These are phyloP conservation scores for Ascobolus immersus DNA, from an alignment of 495 filamentous ascomycete genomes.

Conservation along the genomic window DNA sequence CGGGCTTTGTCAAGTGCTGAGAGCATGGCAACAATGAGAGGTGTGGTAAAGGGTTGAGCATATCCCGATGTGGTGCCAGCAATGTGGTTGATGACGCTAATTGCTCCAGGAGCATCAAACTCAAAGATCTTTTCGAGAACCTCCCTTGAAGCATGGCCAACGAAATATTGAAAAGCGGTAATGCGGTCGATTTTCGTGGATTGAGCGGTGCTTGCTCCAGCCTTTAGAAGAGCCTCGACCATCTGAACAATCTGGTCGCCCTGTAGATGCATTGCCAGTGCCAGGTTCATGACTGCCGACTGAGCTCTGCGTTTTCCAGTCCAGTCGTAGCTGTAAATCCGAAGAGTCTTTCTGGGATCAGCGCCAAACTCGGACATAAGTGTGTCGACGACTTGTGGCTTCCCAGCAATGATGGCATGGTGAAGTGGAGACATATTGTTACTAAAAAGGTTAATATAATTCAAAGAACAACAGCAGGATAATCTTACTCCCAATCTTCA, in stretches of 20 bases:
- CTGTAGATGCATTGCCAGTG: slow-evolving; percentile 29
- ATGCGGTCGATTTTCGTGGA: slow-evolving; percentile 34
- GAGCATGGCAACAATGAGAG: slow-evolving; percentile 27
- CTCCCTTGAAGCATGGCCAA: slow-evolving; percentile 20
- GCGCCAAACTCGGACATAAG: slow-evolving; percentile 50
- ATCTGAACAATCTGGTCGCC: slow-evolving; percentile 34
- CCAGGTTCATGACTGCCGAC: slow-evolving; percentile 36
- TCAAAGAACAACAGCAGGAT: slow-evolving; percentile 4
- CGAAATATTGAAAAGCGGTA: slow-evolving; percentile 30
- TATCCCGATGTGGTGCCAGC: slow-evolving; percentile 11
- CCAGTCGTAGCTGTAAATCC: slow-evolving; percentile 18
- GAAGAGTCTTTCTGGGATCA: slow-evolving; percentile 45
- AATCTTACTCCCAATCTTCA: slow-evolving; percentile 45
- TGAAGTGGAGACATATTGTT: slow-evolving; percentile 33
- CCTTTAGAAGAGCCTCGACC: slow-evolving; percentile 32
- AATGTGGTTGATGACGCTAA: slow-evolving; percentile 38
- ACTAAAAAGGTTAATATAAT: background rate
- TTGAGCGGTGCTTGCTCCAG: slow-evolving; percentile 49
- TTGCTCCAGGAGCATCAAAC: slow-evolving; percentile 32
- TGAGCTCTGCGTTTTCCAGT: slow-evolving; percentile 22
- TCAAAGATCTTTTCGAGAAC: slow-evolving; percentile 33
- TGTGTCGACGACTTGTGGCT: slow-evolving; percentile 36
- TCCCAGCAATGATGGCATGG: slow-evolving; percentile 39
- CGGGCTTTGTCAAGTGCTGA: slow-evolving; percentile 28
- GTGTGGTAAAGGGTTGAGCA: slow-evolving; percentile 11